Base-by-base conservation (phyloP, 2,329 filamentous ascomycete species). In the Aquanectria penicillioides region DNA sequence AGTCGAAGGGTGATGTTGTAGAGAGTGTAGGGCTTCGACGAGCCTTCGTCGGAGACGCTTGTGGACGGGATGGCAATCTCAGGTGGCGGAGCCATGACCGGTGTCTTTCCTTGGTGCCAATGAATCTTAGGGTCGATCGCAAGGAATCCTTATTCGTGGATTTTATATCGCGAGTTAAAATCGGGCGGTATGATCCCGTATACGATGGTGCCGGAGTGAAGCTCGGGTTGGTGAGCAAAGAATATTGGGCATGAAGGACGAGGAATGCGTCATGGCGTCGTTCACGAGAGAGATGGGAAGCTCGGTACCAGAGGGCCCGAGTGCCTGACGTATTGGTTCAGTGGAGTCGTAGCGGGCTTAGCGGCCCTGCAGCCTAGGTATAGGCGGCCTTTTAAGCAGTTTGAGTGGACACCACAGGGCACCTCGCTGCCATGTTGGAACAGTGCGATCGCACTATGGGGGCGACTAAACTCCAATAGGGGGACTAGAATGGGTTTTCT, bases 1-100 rank as follows among this genome's bases (percentile, higher is more conserved):
- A 93, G 87, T 47, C 90, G 88, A 58, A 95, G 82, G 18, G 87
- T 88, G 74, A 94, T 89, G 74, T 92, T 91, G 80, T 94, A 94
- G 64, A 89, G 83, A 0, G 91, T 94, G 75, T 87, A 93, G 0
- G 89, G 83, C 69, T 92, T 92, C 62, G 82, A 80, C 5, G 74
- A 70, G 61, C 70, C 73, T 63, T 81, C 80, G 57, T 82, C 78
- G 49, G 83, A 81, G 57, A 86, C 75, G 62, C 85, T 87, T 44
- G 87, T 89, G n/a, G 85, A 86, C 10, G 87, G 87, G 65, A 90
- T 89, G 59, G 85, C 86, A 71, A 90, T 88, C 72, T 90, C 87
- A 71, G 85, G 82, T 33, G 87, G 85, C 49, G 87, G 86, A 62
- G 86, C 84, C 87, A 89, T 89, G 61, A 26, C 62, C 36, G 34